These are phyloP conservation scores for Hibiscus trionum DNA, from an alignment of 345 rosid genomes.

Conservation along the genomic window DNA sequence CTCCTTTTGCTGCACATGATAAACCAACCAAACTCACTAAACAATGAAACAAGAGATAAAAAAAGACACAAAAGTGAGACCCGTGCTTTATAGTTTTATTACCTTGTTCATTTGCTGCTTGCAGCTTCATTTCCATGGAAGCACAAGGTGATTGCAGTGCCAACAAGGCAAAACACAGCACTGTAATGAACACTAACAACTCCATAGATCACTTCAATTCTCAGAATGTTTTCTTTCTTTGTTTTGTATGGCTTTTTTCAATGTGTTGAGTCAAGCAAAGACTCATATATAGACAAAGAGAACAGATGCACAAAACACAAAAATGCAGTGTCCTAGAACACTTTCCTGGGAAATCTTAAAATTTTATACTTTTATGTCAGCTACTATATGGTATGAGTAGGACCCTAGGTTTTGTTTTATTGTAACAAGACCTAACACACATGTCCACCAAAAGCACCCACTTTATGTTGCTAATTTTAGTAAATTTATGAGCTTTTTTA, in stretches of 20 bases:
- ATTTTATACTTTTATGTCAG: not conserved
- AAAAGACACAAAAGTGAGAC: not conserved
- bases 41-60: not conserved
- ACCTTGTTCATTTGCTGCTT: slow-evolving; percentile 16
- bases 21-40: not conserved
- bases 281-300: not conserved
- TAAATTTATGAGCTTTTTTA: not conserved
- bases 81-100: not conserved
- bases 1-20: slow-evolving; percentile 2
- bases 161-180: slow-evolving; percentile 1
- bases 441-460: slow-evolving; percentile 1
- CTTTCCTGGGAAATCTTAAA: not conserved
- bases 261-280: not conserved
- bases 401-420: slow-evolving; percentile 6
- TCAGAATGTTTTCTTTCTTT: not conserved
- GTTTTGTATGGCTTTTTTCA: not conserved
- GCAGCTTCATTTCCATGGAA: slow-evolving; percentile 9
- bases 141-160: slow-evolving; percentile 4
- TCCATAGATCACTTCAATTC: not conserved
- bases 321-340: slow-evolving; percentile 8
- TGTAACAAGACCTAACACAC: not conserved
- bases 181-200: not conserved
- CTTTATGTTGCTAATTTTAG: not conserved
- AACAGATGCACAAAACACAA: slow-evolving; percentile 13
- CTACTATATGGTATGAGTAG: not conserved